Evolutionary conservation across 2,329 filamentous ascomycete genomes (phyloP).

Genomic region (Cytospora paraplurivora): DNA sequence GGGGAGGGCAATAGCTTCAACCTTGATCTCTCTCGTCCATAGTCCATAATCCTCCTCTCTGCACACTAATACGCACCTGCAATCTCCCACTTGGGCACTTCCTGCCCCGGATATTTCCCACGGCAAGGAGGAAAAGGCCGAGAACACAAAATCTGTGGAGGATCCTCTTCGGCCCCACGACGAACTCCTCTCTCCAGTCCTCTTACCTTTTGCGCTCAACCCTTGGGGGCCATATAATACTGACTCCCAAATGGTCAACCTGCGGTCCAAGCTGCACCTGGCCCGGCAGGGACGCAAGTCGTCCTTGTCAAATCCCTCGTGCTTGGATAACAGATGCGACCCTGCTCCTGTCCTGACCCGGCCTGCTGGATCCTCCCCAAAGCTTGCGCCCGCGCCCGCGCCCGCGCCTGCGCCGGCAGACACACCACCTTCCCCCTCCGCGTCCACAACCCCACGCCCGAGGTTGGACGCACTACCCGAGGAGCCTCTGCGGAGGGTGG

Average conservation of each 20-base stretch:
- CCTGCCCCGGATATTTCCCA: not conserved
- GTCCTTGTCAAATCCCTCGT: constrained; percentile 18
- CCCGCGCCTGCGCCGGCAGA: constrained; percentile 5
- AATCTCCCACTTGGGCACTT: not conserved
- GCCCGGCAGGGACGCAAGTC: constrained; percentile 28
- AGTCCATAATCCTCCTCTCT: not conserved
- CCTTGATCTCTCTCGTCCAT: not conserved
- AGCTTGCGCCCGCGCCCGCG: constrained; percentile 1
- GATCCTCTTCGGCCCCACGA: not conserved
- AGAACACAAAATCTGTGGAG: constrained; percentile 3
- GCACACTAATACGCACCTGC: not conserved
- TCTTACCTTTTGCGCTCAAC: not conserved
- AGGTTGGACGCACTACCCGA: constrained; percentile 23
- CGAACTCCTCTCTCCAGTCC: not conserved
- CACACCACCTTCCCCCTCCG: constrained; percentile 13
- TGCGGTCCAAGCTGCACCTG: constrained; percentile 30
- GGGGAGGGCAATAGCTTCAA: not conserved
- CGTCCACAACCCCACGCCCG: constrained; percentile 3
- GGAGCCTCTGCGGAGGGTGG: constrained; percentile 24
- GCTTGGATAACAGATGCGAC: constrained; percentile 26
- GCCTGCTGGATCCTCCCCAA: constrained; percentile 15
- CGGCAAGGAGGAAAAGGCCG: not conserved
- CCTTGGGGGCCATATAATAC: not conserved
- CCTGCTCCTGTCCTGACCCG: constrained; percentile 11
- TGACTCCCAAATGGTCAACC: constrained; percentile 24